Base-by-base conservation (phyloP, 495 filamentous ascomycete genomes). In the Daldinia grandis region DNA sequence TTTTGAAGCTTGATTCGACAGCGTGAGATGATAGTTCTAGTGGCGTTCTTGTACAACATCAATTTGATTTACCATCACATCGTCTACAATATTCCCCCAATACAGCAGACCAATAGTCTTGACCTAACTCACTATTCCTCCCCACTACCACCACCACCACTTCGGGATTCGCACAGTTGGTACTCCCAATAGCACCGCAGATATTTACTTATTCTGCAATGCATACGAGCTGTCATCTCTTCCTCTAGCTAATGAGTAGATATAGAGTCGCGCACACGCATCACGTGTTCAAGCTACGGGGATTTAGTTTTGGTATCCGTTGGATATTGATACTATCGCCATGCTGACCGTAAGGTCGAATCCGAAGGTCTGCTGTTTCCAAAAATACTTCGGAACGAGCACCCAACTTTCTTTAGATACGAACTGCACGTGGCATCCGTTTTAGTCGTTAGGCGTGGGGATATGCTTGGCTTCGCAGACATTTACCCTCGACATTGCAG, bases 1-100 rank as follows among this genome's bases (percentile, higher is more conserved):
- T 44, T 50, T 44, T 37, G 69, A 68, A 64, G 64, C 69, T 72
- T 72, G 69, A 72, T 64, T 72, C 57, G 69, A 68, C 69, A 51
- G 66, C 62, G 14, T 3, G 27, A 54, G 33, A 61, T 54, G 57
- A 65, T 62, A 21, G 33, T 38, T 51, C 56, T 55, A 40, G 31
- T 58, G 55, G 56, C 65, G 49, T 24, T 56, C 28, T 37, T 30
- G 60, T 62, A 27, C 56, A 21, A 57, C 64, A 4, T 12, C 24
- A 5, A 62, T 33, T 53, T 31, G 33, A 38, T 19, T 30, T 12
- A 30, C 6, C 31, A 50, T 21, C 33, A 27, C 24, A 21, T 49
- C 24, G 27, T 38, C 47, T 55, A 47, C 60, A 50, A 28, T n/a
- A 15, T 58, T 21, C 7, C 19, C 35, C 27, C 21, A 24, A 17